These are phyloP conservation scores for Phytophthora quininea DNA, from an alignment of 352 stramenopile genomes.

Conservation along the genomic window DNA sequence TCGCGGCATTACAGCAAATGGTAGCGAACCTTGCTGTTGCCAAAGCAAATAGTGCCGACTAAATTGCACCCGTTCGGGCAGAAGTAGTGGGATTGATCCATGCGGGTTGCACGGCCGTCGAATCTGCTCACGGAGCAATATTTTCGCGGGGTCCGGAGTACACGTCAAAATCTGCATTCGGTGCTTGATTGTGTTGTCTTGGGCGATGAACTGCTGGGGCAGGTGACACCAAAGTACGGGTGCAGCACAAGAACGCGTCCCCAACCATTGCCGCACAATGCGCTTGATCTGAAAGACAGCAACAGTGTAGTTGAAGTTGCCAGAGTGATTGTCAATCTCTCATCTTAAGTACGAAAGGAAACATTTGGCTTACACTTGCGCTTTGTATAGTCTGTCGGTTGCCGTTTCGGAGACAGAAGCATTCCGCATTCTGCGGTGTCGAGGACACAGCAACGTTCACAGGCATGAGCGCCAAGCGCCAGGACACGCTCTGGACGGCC, in stretches of 20 bases:
- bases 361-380: conserved; percentile 10
- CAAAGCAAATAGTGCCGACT: background rate
- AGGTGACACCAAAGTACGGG: conserved; percentile 39
- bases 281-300: no score
- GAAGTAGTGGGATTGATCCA: background rate
- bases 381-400: conserved; percentile 4
- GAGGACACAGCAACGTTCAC: background rate
- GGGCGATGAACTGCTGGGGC: conserved; percentile 2
- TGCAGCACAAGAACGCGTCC: background rate
- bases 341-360: conserved; percentile 31
- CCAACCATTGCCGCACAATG: no score
- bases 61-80: background rate
- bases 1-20: conserved; percentile 30
- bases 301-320: background rate
- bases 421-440: conserved; percentile 15
- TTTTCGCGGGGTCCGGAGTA: conserved; percentile 34
- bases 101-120: conserved; percentile 23
- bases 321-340: background rate
- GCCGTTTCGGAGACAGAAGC: background rate
- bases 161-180: conserved; percentile 43
- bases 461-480: conserved; percentile 32
- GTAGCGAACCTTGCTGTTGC: conserved; percentile 12
- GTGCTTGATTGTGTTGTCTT: background rate
- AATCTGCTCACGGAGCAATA: conserved; percentile 32
- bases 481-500: conserved; percentile 52